Evolutionary conservation across 768 basidiomycete species (phyloP).

Genomic region (Trametes elegans): DNA sequence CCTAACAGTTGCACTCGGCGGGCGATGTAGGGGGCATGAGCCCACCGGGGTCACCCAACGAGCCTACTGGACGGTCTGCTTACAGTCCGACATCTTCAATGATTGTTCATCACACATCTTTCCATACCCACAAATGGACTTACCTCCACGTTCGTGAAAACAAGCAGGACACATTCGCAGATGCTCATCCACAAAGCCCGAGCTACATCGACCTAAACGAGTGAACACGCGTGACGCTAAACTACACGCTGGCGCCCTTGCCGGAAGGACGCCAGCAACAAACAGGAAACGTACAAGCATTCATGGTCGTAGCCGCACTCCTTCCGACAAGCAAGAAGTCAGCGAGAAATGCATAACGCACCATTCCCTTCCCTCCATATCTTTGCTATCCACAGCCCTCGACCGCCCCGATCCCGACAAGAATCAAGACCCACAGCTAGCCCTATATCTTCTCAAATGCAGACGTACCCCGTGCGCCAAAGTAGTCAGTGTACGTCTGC

Average conservation of each 20-base stretch:
- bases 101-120: too few species aligned
- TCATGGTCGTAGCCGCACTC: neutral
- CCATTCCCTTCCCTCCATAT: neutral
- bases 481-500: constrained; percentile 20
- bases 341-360: neutral
- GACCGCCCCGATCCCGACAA: neutral
- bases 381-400: neutral
- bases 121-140: too few species aligned
- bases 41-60: too few species aligned
- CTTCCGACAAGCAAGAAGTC: neutral
- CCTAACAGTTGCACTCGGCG: too few species aligned
- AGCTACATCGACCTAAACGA: too few species aligned
- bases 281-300: neutral
- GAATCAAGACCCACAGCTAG: neutral
- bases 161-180: too few species aligned
- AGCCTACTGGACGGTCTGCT: too few species aligned
- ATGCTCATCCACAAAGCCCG: too few species aligned
- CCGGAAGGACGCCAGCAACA: constrained; percentile 11
- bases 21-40: too few species aligned
- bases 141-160: too few species aligned
- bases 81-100: too few species aligned
- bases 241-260: constrained; percentile 6
- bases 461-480: constrained; percentile 9
- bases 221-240: too few species aligned
- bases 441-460: constrained; percentile 17